Evolutionary conservation across 257 asterid genomes (phyloP), one percentile per base, ranked within the genome.

Genomic region (Dorcoceras hygrometricum): DNA sequence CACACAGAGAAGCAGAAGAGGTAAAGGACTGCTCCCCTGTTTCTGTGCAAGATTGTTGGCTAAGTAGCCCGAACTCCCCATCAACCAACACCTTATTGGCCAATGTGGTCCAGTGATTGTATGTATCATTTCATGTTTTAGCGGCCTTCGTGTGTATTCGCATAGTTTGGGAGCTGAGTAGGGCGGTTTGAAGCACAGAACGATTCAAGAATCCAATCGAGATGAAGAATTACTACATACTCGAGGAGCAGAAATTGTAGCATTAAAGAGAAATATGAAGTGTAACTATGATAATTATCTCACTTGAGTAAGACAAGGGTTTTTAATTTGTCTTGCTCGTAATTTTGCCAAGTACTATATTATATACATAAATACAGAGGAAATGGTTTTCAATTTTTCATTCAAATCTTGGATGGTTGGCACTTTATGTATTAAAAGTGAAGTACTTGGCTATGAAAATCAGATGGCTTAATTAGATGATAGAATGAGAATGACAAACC

Each of bases 21-120:
- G 62, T 66, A 23, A 77, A 66, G 68, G 91, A 81, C 9, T 56
- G 62, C 63, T 83, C 89, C 27, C 95, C 87, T 0, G 78, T 83
- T 27, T 85, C 95, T 32, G 86, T 83, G 66, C 91, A 85, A 66
- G 91, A 87, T 65, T 79, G 77, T 66, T 87, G 91, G 91, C 71
- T 74, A 55, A 83, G 91, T 46, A 85, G 83, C 69, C 72, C 81
- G 31, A 79, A 83, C 73, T 79, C 89, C 2, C 88, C 89, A 23
- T 83, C 87, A 36, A 73, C 91, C 20, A 81, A 82, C 71, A 80
- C 76, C 71, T 83, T 87, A 65, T 55, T 87, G 67, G 75, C 75
- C 66, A 83, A 76, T 69, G 59, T 63, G 55, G 82, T 61, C 54
- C 59, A 63, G 48, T 84, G 65, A 69, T 20, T 48, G 18, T 16